Percentiles rank a stretch among this genome's conserved stretches.
phyloP scores from a whole-genome alignment of 2,329 filamentous ascomycete species.

The Ascosphaera acerosa region DNA sequence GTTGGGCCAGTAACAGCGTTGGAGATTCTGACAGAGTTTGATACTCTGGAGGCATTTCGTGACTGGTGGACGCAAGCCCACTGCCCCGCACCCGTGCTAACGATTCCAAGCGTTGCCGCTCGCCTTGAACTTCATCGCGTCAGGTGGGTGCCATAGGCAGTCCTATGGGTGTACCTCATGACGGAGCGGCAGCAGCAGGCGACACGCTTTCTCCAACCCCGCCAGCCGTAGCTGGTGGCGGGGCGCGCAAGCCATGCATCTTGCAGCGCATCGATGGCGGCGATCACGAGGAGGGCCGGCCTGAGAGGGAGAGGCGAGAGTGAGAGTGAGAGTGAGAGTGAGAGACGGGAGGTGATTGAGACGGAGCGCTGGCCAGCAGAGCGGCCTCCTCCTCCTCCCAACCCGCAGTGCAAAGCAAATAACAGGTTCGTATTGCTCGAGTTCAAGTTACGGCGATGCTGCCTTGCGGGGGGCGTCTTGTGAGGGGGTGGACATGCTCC shows the following conservation, averaged over 20 bases:
- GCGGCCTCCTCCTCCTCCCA: no score
- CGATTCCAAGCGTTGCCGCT: conserved; percentile 39
- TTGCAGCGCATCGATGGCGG: no score
- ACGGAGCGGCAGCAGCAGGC: conserved; percentile 39
- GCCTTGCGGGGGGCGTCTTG: conserved; percentile 4
- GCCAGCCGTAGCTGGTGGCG: no score
- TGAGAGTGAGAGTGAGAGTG: no score
- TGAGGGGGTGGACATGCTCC: no score
- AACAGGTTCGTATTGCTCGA: conserved; percentile 8
- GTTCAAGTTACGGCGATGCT: conserved; percentile 7
- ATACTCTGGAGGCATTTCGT: conserved; percentile 44
- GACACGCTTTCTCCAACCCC: no score
- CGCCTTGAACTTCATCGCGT: conserved; percentile 73
- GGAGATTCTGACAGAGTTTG: conserved; percentile 82
- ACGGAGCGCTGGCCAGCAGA: no score
- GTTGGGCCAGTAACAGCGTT: conserved; percentile 86
- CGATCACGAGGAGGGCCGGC: no score
- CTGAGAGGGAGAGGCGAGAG: no score
- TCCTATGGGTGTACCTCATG: conserved; percentile 8
- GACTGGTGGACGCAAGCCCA: conserved; percentile 77
- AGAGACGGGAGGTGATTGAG: no score
- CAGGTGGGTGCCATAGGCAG: conserved; percentile 43
- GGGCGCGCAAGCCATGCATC: no score
- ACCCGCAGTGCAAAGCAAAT: conserved; percentile 5
- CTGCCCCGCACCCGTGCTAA: conserved; percentile 7